Conservation (phyloP, 441 rosid species). For the Populus hybrid region DNA sequence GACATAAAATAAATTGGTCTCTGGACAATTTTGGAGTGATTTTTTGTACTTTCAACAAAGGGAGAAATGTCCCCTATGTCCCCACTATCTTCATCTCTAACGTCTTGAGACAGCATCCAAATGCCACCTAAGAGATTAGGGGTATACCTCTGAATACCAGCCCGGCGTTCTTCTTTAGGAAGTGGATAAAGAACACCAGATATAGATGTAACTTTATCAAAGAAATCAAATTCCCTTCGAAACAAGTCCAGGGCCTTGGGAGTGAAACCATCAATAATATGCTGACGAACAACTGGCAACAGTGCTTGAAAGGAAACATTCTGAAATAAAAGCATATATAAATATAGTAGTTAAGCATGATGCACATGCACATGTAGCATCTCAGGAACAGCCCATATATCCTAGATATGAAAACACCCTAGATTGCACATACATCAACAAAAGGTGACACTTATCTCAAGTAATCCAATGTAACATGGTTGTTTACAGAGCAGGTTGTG, state of each 20-base stretch:
- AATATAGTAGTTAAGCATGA: slow-evolving; percentile 17
- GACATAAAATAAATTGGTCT: too few relatives aligned
- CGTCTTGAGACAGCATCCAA: neutral
- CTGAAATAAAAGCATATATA: slow-evolving; percentile 42
- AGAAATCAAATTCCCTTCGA: slow-evolving; percentile 87
- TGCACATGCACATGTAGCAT: neutral
- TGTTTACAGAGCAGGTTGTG: neutral
- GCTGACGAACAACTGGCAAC: slow-evolving; percentile 77
- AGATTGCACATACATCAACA: neutral
- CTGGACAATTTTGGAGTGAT: neutral
- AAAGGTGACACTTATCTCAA: neutral
- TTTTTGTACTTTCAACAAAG: neutral
- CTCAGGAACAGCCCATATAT: neutral
- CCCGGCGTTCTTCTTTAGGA: slow-evolving; percentile 95
- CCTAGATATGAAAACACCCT: neutral
- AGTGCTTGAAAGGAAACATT: slow-evolving; percentile 64
- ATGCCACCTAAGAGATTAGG: slow-evolving; percentile 3
- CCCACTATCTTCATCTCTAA: neutral
- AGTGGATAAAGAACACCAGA: slow-evolving; percentile 75
- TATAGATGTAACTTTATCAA: slow-evolving; percentile 89
- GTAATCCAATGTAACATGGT: neutral
- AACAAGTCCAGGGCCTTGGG: slow-evolving; percentile 79
- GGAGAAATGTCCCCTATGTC: neutral
- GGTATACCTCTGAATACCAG: slow-evolving; percentile 79
- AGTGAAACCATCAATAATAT: slow-evolving; percentile 77